phyloP scores from a whole-genome alignment of 1,139 yeast genomes.

The Taphrina pruni region DNA sequence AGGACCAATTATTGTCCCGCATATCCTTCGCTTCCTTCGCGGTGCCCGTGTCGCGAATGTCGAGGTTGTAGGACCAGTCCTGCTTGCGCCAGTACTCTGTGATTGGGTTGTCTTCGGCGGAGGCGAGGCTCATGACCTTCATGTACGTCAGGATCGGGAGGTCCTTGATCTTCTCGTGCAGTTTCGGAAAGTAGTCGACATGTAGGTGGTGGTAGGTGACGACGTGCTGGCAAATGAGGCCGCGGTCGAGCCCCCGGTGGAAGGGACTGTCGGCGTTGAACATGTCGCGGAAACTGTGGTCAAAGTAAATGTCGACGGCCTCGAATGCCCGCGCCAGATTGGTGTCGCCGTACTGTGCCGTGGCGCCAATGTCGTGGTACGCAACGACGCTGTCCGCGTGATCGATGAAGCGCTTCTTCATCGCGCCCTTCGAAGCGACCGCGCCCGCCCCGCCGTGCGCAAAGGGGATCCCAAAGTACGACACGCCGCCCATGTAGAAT shows the following conservation, averaged over 20 bases:
- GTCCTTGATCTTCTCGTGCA: constrained; percentile 39
- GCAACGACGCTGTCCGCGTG: constrained; percentile 46
- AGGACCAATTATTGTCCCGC: constrained; percentile 7
- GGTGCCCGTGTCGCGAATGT: constrained; percentile 17
- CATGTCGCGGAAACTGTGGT: constrained; percentile 26
- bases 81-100: constrained; percentile 21
- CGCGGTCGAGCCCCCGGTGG: constrained; percentile 41
- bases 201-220: constrained; percentile 44
- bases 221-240: constrained; percentile 52
- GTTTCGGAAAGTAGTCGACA: constrained; percentile 42
- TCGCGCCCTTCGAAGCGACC: constrained; percentile 51
- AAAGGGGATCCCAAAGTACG: constrained; percentile 47
- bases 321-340: constrained; percentile 50
- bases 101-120: constrained; percentile 4
- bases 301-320: constrained; percentile 44
- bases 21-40: constrained; percentile 13
- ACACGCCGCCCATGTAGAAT: constrained; percentile 50
- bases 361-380: constrained; percentile 48
- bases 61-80: constrained; percentile 32
- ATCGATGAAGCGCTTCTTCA: constrained; percentile 49
- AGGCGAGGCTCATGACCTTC: constrained; percentile 10
- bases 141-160: constrained; percentile 9
- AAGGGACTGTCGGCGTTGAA: constrained; percentile 23
- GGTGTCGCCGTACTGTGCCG: constrained; percentile 53
- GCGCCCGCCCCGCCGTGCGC: constrained; percentile 55